phyloP scores from a whole-genome alignment of 139 green algal species.

The Chlorella sp. region DNA sequence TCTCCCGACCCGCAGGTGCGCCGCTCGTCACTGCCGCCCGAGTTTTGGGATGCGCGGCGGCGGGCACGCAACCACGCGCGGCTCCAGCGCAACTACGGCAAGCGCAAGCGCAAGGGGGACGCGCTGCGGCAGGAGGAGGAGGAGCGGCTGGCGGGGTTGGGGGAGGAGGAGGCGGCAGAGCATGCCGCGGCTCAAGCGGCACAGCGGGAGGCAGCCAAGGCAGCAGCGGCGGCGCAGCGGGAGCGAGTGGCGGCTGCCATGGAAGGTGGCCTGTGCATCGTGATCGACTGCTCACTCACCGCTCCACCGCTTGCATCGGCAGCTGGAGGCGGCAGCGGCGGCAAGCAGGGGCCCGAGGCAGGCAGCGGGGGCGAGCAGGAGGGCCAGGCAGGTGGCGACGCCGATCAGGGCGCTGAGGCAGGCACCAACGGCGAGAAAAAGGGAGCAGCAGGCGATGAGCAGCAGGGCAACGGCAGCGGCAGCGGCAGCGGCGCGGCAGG shows the following conservation, averaged over 20 bases:
- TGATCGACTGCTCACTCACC: slow-evolving; percentile 39
- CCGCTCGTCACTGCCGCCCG: slow-evolving; percentile 19
- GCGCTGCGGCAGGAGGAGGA: slow-evolving; percentile 19
- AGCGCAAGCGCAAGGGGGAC: background rate
- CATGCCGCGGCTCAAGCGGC: background rate
- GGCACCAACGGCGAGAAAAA: too few relatives aligned
- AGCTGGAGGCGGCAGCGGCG: background rate
- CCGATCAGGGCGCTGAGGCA: too few relatives aligned
- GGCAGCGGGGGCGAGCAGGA: too few relatives aligned
- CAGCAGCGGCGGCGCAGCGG: slow-evolving; percentile 1
- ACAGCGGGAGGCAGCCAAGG: slow-evolving; percentile 13
- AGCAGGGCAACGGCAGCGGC: background rate
- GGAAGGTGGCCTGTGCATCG: slow-evolving; percentile 5
- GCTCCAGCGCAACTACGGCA: slow-evolving; percentile 13
- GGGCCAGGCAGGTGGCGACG: too few relatives aligned
- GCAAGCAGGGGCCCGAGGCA: too few relatives aligned
- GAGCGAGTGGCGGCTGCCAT: slow-evolving; percentile 6
- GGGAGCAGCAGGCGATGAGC: too few relatives aligned
- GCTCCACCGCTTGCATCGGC: background rate
- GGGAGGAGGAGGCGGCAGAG: background rate
- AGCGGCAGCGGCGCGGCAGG: background rate
- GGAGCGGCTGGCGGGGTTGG: background rate
- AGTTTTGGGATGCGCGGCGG: slow-evolving; percentile 41
- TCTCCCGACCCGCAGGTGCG: slow-evolving; percentile 19
- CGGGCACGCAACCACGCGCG: slow-evolving; percentile 16